Base-by-base conservation (phyloP, 2,329 filamentous ascomycete species). In the Aspergillus costaricaensis region DNA sequence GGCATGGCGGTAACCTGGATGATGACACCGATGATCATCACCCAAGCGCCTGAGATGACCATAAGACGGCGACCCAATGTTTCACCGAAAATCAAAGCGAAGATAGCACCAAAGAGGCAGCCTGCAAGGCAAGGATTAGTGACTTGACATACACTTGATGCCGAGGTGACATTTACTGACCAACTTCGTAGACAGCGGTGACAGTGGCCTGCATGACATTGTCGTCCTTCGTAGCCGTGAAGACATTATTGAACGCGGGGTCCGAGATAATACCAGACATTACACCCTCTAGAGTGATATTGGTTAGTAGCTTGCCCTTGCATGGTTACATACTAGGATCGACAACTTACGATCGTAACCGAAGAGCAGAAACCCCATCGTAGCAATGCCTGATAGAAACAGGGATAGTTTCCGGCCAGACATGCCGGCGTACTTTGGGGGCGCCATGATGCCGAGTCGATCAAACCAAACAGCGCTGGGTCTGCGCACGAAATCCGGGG, bases 361-460 rank as follows among this genome's bases (percentile, higher is more conserved):
- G 61, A 85, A 86, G 14, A 85, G 80, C 36, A 87, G 71, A 76
- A 88, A 87, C 19, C 85, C 86, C 53, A 85, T 87, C 0, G 86
- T 88, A 4, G 86, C 85, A 23, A 89, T 81, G n/a, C 82, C 81
- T 1, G 87, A 87, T 49, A 89, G 81, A 43, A 81, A 77, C 62
- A 87, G 67, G 19, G 82, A 84, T 55, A 89, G 79, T 38, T 76
- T 78, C 65, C 78, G 80, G 71, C 87, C 87, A 39, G 82, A 83
- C 61, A 88, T 78, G 74, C 86, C 86, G 71, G 84, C 82, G 70
- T 81, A 88, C 19, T 70, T 81, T 65, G 53, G 53, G 30, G 83
- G 80, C 65, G 82, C 78, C 83, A 85, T 86, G 43, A 32, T 70
- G 64, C 23, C 23, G 19, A 44, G 14, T 23, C 38, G 15, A 55